These are phyloP conservation scores for California macrophylla DNA, from an alignment of 441 rosid genomes.

Conservation along the genomic window DNA sequence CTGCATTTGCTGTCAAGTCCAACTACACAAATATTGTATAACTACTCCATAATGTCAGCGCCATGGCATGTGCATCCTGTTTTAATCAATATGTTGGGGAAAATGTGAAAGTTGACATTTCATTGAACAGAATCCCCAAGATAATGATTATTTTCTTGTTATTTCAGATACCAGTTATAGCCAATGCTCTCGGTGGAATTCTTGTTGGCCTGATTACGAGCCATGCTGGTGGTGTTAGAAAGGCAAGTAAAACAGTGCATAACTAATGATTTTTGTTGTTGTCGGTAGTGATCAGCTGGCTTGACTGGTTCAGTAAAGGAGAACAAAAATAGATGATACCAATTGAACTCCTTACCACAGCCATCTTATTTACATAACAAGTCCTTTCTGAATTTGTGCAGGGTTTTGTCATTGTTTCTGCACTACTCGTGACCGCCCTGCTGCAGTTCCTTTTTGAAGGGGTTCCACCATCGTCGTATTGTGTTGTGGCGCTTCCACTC, in stretches of 20 bases:
- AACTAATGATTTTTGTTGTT: too few relatives aligned
- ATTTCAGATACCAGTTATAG: conserved; percentile 65
- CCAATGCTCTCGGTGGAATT: conserved; percentile 86
- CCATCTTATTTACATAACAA: neutral
- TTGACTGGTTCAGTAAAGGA: neutral
- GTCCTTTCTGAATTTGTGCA: conserved; percentile 23
- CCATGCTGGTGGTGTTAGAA: conserved; percentile 90
- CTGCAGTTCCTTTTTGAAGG: conserved; percentile 90
- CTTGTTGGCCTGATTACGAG: conserved; percentile 93
- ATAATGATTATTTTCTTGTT: neutral
- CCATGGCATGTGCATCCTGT: too few relatives aligned
- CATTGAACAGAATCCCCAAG: neutral
- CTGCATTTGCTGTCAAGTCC: neutral
- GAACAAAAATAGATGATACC: too few relatives aligned
- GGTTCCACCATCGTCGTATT: conserved; percentile 66
- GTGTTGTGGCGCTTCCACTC: conserved; percentile 71
- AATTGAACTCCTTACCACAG: neutral
- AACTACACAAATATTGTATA: neutral
- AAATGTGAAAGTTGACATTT: too few relatives aligned
- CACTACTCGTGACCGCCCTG: conserved; percentile 85
- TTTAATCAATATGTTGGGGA: too few relatives aligned
- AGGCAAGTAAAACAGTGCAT: conserved; percentile 35
- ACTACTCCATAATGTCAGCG: neutral
- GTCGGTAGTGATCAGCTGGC: neutral
- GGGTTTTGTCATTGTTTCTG: conserved; percentile 95